Percentiles rank a stretch among this genome's conserved stretches.
Evolutionary conservation across 768 basidiomycete genomes (phyloP).

Genomic region (Boletus rufocinnamomeus): DNA sequence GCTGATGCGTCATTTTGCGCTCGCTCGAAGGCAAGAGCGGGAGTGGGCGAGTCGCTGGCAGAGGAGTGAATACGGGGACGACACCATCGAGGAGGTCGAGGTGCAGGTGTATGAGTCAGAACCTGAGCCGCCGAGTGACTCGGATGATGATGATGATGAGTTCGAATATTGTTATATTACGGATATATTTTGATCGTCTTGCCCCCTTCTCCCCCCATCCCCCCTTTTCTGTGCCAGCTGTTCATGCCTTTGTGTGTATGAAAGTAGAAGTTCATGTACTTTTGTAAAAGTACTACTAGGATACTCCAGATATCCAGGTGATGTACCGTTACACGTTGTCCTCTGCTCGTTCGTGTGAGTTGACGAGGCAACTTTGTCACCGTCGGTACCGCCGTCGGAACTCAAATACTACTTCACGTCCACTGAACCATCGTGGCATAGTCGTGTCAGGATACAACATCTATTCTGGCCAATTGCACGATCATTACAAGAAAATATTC

Average conservation of each 20-base stretch:
- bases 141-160: constrained; percentile 30
- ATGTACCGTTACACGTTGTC: too few species aligned
- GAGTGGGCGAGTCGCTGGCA: constrained; percentile 14
- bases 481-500: not conserved
- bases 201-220: not conserved
- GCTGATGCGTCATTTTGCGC: constrained; percentile 25
- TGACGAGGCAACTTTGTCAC: not conserved
- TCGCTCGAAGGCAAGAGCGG: constrained; percentile 24
- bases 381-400: constrained; percentile 11
- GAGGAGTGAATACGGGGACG: not conserved
- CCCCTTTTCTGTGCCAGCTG: too few species aligned
- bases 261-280: constrained; percentile 1
- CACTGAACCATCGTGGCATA: not conserved
- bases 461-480: not conserved
- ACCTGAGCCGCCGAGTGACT: constrained; percentile 21
- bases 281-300: not conserved
- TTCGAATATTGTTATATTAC: constrained; percentile 29
- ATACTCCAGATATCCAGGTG: not conserved
- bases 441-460: not conserved
- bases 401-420: not conserved
- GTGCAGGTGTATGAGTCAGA: constrained; percentile 27
- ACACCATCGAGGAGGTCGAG: not conserved
- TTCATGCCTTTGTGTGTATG: not conserved
- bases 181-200: constrained; percentile 5
- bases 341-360: not conserved